Percentiles rank a stretch among this genome's conserved stretches.
These are phyloP conservation scores for Chlorella sp. DNA, from an alignment of 139 green algal genomes.

Conservation along the genomic window DNA sequence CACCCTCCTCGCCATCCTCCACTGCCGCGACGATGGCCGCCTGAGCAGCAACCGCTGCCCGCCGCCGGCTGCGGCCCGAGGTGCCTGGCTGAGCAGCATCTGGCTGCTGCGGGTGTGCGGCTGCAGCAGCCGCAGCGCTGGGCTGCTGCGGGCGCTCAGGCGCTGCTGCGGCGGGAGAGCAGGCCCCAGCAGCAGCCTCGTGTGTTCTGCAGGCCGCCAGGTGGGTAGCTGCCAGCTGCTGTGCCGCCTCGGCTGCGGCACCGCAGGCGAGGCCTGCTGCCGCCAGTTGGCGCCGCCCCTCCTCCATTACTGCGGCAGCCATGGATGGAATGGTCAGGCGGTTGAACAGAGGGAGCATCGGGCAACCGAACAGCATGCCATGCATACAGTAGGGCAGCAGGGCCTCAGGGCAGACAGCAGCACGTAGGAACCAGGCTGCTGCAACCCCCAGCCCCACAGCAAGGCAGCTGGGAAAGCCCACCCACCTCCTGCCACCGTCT, in stretches of 20 bases:
- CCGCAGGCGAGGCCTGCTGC: not conserved
- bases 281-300: not conserved
- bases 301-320: not conserved
- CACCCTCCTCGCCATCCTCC: not conserved
- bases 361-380: no score
- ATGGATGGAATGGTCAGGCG: not conserved
- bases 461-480: no score
- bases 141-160: no score
- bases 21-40: not conserved
- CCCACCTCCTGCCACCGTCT: conserved; percentile 22
- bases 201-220: not conserved
- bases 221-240: conserved; percentile 4
- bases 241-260: not conserved
- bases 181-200: not conserved
- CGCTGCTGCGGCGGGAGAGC: not conserved
- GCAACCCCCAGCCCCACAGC: no score
- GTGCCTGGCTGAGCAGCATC: not conserved
- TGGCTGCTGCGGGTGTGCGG: not conserved
- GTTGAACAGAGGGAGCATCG: no score
- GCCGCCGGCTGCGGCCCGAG: not conserved
- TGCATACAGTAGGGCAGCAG: no score
- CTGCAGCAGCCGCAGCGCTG: not conserved
- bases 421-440: no score
- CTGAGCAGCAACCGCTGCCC: conserved; percentile 1
- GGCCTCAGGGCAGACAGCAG: no score